phyloP scores from a whole-genome alignment of 2,329 filamentous ascomycete species.

The Aspergillus tanneri region DNA sequence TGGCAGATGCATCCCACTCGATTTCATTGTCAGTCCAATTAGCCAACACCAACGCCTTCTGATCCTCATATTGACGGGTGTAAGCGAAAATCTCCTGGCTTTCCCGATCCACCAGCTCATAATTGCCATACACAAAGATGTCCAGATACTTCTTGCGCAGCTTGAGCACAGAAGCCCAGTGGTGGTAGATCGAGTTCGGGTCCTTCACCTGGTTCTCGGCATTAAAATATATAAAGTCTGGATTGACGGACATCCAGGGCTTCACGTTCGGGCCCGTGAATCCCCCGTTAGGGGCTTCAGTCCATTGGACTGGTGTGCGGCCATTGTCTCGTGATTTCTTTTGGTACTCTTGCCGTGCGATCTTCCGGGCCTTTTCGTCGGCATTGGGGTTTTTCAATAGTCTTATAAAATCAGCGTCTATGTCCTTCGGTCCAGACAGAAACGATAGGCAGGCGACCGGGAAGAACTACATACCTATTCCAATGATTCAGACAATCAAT shows the following conservation, averaged over 20 bases:
- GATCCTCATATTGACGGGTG: conserved; percentile 40
- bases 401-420: conserved; percentile 20
- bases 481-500: conserved; percentile 61
- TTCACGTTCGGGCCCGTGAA: conserved; percentile 57
- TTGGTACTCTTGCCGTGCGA: conserved; percentile 37
- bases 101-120: conserved; percentile 54
- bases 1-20: conserved; percentile 33
- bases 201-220: conserved; percentile 49
- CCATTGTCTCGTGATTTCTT: conserved; percentile 62
- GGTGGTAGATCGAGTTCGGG: conserved; percentile 55
- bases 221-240: conserved; percentile 63
- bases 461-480: conserved; percentile 45
- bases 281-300: conserved; percentile 58
- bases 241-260: conserved; percentile 71
- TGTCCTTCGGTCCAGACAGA: too few species aligned
- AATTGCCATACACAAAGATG: conserved; percentile 67
- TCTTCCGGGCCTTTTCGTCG: conserved; percentile 30
- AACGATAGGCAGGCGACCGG: not conserved
- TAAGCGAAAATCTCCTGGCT: conserved; percentile 59
- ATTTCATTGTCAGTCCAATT: conserved; percentile 36
- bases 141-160: conserved; percentile 62
- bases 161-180: conserved; percentile 61
- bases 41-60: conserved; percentile 37
- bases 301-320: conserved; percentile 72
- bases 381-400: conserved; percentile 29